Evolutionary conservation across 1,139 yeast genomes (phyloP), one percentile per base, ranked within the genome.

Genomic region (Sugiyamaella xylanicola): DNA sequence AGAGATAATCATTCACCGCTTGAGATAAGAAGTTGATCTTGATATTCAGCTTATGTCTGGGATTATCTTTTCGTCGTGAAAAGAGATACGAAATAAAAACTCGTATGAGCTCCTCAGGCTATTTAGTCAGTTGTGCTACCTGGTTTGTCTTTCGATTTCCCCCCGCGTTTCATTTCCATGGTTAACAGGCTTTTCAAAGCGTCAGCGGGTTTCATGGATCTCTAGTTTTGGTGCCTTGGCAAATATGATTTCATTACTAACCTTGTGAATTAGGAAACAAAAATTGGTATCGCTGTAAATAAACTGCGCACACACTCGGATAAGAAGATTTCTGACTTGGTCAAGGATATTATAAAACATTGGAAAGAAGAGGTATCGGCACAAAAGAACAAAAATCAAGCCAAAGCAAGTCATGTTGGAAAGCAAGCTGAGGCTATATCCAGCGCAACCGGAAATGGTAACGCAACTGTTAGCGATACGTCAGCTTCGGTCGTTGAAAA

Each of bases 231-330:
- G 17, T 37, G 11, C 42, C 42, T 4, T 37, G n/a, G n/a, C n/a
- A n/a, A n/a, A n/a, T n/a, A 3, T 37, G 21, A 15, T 19, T 5
- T 39, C 21, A 5, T 39, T 20, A 16, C 51, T 37, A 39, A 39
- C 51, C 4, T 4, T 13, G 8, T 21, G 9, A 9, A 22, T n/a
- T 65, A 74, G 69, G 90, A 92, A 68, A 93, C 99, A n/a, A 91
- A 90, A 72, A 93, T 93, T n/a, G 99, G 99, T 59, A 95, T 93
- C 22, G 95, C 93, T 4, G 98, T 93, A 48, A 95, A 95, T 74
- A 91, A 90, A 72, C 83, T 86, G 67, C 81, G 96, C 63, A 74
- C 86, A 9, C 88, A 88, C 61, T 67, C 77, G 21, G 89, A 87
- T 68, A 65, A 78, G 21, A 88, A 86, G 59, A 84, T 93, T 50